phyloP scores from a whole-genome alignment of 257 asterid genomes.

The Plantago major region DNA sequence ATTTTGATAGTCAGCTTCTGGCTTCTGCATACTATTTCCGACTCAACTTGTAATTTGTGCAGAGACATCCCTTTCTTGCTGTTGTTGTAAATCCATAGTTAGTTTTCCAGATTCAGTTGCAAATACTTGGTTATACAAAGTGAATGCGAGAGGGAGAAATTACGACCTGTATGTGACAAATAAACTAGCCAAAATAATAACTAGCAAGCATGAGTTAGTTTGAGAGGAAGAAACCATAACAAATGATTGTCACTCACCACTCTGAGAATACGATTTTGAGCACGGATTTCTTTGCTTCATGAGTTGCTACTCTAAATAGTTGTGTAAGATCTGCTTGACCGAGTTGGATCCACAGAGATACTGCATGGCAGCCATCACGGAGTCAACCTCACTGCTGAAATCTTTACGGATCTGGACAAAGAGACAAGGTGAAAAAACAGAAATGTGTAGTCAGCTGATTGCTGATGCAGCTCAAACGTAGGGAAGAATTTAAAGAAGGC shows the following conservation, averaged over 20 bases:
- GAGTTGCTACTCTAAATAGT: slow-evolving; percentile 74
- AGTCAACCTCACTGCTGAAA: slow-evolving; percentile 74
- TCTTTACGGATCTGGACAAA: slow-evolving; percentile 70
- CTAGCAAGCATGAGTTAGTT: neutral
- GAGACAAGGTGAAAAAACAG: slow-evolving; percentile 23
- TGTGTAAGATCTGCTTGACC: slow-evolving; percentile 77
- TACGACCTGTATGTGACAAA: neutral
- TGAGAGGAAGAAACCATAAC: slow-evolving; percentile 2
- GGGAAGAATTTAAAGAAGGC: slow-evolving; percentile 5
- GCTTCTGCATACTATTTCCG: no score
- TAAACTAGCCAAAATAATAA: neutral
- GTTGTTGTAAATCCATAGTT: no score
- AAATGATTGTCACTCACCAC: slow-evolving; percentile 55
- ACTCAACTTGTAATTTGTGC: no score
- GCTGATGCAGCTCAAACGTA: slow-evolving; percentile 11
- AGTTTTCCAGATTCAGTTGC: no score
- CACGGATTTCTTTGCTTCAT: slow-evolving; percentile 91
- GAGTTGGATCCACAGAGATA: slow-evolving; percentile 55
- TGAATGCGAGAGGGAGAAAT: neutral
- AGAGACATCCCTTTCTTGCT: no score
- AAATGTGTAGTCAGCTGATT: neutral
- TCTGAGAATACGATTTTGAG: slow-evolving; percentile 74
- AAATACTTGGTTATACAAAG: neutral
- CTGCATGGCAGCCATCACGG: slow-evolving; percentile 54
- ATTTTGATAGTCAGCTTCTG: no score